phyloP scores from a whole-genome alignment of 805 yeast genomes.

The Candida montana region DNA sequence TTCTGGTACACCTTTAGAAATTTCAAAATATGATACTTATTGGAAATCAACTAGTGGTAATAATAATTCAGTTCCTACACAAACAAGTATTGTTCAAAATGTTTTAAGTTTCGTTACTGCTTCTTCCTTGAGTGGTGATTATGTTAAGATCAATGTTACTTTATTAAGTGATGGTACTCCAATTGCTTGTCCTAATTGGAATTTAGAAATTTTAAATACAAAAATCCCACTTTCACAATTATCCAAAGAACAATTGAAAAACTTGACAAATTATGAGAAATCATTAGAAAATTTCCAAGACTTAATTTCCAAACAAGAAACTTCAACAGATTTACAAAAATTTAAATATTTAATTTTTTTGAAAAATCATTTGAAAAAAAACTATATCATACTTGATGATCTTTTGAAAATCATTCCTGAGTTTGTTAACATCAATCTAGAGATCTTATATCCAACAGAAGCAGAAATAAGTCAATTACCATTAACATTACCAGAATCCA shows the following conservation, averaged over 20 bases:
- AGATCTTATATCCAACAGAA: constrained; percentile 70
- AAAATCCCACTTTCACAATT: constrained; percentile 59
- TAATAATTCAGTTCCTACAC: constrained; percentile 9
- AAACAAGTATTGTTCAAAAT: constrained; percentile 15
- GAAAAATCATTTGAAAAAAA: constrained; percentile 17
- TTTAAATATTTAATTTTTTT: constrained; percentile 4
- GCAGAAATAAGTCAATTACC: constrained; percentile 38
- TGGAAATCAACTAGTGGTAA: constrained; percentile 85
- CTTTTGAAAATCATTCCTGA: constrained; percentile 52
- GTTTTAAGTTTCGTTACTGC: constrained; percentile 79
- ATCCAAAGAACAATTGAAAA: constrained; percentile 28
- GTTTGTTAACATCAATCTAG: constrained; percentile 63
- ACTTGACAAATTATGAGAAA: constrained; percentile 23
- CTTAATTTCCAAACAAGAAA: constrained; percentile 8
- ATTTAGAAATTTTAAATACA: constrained; percentile 45
- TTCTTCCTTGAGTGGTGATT: constrained; percentile 81
- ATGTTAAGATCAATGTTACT: constrained; percentile 63
- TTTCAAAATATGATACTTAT: constrained; percentile 89
- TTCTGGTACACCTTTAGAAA: constrained; percentile 75
- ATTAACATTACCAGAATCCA: constrained; percentile 33
- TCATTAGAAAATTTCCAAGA: background rate
- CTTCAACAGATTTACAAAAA: constrained; percentile 2
- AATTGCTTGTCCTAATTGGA: constrained; percentile 67
- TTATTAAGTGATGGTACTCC: constrained; percentile 81
- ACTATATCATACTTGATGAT: constrained; percentile 53